Base-by-base conservation (phyloP, 345 rosid species). In the Streptanthus diversifolius region DNA sequence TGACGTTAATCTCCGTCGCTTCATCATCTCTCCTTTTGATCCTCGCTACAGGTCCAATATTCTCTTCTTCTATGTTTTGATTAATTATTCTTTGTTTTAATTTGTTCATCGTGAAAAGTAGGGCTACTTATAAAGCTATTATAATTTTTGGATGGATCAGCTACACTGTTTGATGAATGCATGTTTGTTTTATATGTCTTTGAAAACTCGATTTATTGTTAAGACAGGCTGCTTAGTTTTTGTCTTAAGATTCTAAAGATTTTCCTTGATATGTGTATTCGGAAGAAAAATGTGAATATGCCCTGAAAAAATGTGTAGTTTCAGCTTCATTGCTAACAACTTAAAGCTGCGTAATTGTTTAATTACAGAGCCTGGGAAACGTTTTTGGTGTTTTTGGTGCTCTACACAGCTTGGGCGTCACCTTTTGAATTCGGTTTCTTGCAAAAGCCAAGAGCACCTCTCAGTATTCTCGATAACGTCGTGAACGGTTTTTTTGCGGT, bases 371-470 rank as follows among this genome's bases (percentile, higher is more conserved):
- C 44, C 2, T 92, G 98, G 98, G 87, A 87, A 57, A 78, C 83
- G 0, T 90, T 83, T 67, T 63, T 93, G 74, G 96, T 86, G 32
- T 73, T 87, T 61, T 72, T 93, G 12, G 98, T 93, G 21, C 82
- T 88, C 72, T 93, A 93, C 79, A 88, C 93, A 1, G 93, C 96
- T 21, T 93, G 97, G 97, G 98, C 83, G 3, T 90, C 93, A 1
- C 96, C 97, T 1, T 93, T 90, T 64, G 97, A 88, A 58, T 87
- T 88, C 3, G 98, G 97, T 3, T 93, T 83, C 70, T 66, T 90
- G 11, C 71, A 58, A 5, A 79, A 19, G 41, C 97, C 98, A 2
- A 35, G 39, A 2, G 53, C 78, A 43, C 77, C 77, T 19, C 87
- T 93, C 0, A 77, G 85, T 2, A 68, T 83, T 25, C 37, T 77